Conservation (phyloP, 345 rosid species). For the Eucalyptus dawsonii region DNA sequence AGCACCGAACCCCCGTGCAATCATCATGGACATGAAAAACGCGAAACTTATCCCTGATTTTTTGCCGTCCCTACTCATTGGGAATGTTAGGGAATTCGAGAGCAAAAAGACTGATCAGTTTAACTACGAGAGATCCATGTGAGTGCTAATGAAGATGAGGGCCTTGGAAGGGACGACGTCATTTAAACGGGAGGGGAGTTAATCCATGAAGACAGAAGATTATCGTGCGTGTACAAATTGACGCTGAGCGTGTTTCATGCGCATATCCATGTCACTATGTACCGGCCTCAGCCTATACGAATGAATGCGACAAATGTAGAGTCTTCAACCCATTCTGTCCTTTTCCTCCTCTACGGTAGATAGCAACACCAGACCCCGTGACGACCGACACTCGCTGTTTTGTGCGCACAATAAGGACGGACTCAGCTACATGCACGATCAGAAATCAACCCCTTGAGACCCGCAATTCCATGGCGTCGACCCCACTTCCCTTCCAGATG, state of each 20-base stretch:
- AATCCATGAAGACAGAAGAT: background rate
- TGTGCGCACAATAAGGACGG: background rate
- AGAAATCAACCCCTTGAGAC: background rate
- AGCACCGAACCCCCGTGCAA: accelerated
- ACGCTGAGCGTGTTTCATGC: background rate
- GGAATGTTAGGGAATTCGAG: background rate
- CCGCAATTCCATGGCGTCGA: background rate
- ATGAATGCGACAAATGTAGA: background rate
- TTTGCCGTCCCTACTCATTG: background rate
- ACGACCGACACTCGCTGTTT: background rate
- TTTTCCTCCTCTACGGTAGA: background rate
- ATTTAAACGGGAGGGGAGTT: background rate
- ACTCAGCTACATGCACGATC: background rate
- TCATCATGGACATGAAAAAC: background rate
- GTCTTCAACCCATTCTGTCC: background rate
- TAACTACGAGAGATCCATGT: background rate
- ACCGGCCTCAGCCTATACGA: background rate
- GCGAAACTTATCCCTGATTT: background rate
- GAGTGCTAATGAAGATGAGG: background rate
- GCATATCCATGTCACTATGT: background rate
- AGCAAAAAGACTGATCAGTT: background rate
- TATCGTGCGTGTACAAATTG: background rate
- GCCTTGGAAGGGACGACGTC: background rate
- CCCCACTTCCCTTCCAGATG: too few species aligned
- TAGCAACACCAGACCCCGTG: background rate